A percentile compares a stretch with the other conserved stretches of the same genome.
Conservation (phyloP, 225 moss, liverwort and hornwort genomes). For the Bryum argenteum region DNA sequence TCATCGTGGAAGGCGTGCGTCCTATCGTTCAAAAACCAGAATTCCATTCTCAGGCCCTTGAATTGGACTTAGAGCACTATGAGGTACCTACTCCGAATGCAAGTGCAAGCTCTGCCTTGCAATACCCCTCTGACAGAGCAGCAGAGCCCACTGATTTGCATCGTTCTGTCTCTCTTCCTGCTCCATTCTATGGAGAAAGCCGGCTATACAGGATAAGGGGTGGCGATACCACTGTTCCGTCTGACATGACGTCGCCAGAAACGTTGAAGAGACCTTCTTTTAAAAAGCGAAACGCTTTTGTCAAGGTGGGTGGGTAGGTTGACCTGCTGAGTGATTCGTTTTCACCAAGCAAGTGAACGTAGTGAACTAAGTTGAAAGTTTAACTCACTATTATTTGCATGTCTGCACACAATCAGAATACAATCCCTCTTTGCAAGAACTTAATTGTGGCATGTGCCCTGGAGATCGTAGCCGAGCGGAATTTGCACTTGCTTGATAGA, state of each 20-base stretch:
- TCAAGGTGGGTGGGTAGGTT: slow-evolving; percentile 49
- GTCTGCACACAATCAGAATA: too few species aligned
- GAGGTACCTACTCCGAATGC: slow-evolving; percentile 60
- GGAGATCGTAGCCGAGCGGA: neutral
- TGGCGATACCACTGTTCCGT: slow-evolving; percentile 30
- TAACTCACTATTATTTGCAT: too few species aligned
- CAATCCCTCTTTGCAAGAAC: neutral
- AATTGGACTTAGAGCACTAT: slow-evolving; percentile 70
- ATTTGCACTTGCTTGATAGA: slow-evolving; percentile 3
- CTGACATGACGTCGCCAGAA: neutral
- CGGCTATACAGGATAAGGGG: slow-evolving; percentile 34
- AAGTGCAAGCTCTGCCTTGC: slow-evolving; percentile 24
- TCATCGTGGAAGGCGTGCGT: slow-evolving; percentile 29
- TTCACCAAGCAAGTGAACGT: too few species aligned
- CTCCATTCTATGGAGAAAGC: slow-evolving; percentile 47
- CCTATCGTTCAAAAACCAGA: slow-evolving; percentile 14
- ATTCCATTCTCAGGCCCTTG: slow-evolving; percentile 49
- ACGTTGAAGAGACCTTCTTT: slow-evolving; percentile 12
- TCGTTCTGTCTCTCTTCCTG: slow-evolving; percentile 44
- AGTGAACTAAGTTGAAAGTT: too few species aligned
- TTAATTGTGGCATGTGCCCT: slow-evolving; percentile 8
- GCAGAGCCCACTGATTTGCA: slow-evolving; percentile 47
- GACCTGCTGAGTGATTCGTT: neutral
- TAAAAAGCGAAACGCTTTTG: slow-evolving; percentile 54
- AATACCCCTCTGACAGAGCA: slow-evolving; percentile 44